Base-by-base conservation (phyloP, 495 filamentous ascomycete genomes). In the Lichenothelia convexa region DNA sequence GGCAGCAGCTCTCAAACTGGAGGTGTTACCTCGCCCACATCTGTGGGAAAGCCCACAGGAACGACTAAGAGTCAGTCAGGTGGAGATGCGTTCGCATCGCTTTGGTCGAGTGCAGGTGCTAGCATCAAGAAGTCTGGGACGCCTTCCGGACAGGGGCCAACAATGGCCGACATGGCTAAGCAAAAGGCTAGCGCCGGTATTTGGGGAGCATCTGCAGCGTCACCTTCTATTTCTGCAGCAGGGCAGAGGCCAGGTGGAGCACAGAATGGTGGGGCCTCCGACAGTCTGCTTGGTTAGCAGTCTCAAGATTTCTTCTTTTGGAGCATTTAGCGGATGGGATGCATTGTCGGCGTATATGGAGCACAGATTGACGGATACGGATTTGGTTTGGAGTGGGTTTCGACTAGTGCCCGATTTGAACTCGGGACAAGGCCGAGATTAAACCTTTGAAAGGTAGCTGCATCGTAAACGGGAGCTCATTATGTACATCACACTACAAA, bases 171-270 rank as follows among this genome's bases (percentile, higher is more conserved):
- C 51, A 78, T 97, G 61, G 87, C 84, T 30, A 93, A 93, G 63
- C 80, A 94, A 55, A 93, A 93, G 63, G 82, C 83, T 26, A 85
- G 74, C 53, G 82, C 83, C 2, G 85, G 86, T 2, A 81, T 97
- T 46, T 97, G 91, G 85, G 89, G 89, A 7, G 67, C 76, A 11
- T 30, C 43, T 37, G 42, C 51, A 13, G 63, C 69, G 3, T 61
- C 71, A 22, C 64, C 24, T 29, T 46, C 63, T 3, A 55, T 58
- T 5, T 48, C 63, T 19, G 39, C 51, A 16, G 33, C 41, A 5
- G 34, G 24, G 1, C 36, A 41, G 33, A 23, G 15, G 24, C 26
- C 29, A 9, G 30, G 36, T 50, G 21, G 47, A 52, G 36, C 54
- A 54, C 47, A 48, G 41, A 48, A 40, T 42, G 39, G 44, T 27